These are phyloP conservation scores for Lactifluus piperatus DNA, from an alignment of 768 basidiomycete genomes.

Conservation along the genomic window DNA sequence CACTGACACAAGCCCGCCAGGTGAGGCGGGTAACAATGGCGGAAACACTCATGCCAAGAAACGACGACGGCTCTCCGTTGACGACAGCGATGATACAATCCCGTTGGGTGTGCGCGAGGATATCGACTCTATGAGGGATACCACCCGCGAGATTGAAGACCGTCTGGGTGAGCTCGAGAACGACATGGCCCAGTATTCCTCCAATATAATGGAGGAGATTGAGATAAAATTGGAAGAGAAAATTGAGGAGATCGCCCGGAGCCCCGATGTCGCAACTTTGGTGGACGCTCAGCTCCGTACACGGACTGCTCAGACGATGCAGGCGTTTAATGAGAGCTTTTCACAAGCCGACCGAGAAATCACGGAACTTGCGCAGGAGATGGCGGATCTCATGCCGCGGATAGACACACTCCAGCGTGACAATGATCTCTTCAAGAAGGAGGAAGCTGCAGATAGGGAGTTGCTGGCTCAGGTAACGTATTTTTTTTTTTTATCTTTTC, in stretches of 20 bases:
- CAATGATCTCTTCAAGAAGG: constrained; percentile 7
- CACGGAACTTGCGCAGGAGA: constrained; percentile 14
- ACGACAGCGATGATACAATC: neutral
- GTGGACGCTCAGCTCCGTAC: neutral
- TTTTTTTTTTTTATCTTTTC: too few relatives aligned
- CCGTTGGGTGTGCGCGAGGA: constrained; percentile 6
- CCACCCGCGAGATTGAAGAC: constrained; percentile 13
- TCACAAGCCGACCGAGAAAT: constrained; percentile 13
- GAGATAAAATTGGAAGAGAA: constrained; percentile 16
- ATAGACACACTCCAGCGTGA: constrained; percentile 5
- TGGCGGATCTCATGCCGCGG: constrained; percentile 9
- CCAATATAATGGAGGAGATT: constrained; percentile 11
- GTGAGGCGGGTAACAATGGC: neutral
- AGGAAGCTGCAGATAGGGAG: constrained; percentile 19
- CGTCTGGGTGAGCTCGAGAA: constrained; percentile 16
- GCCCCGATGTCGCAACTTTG: neutral
- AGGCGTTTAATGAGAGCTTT: neutral
- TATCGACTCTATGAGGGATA: constrained; percentile 10
- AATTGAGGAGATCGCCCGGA: constrained; percentile 15
- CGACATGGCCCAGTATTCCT: constrained; percentile 14
- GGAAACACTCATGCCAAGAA: neutral
- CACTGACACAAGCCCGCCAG: neutral
- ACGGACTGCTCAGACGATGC: constrained; percentile 2
- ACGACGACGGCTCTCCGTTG: constrained; percentile 3
- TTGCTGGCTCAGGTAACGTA: constrained; percentile 22